phyloP scores from a whole-genome alignment of 2,329 filamentous ascomycete species.

The Elsinoe ampelina region DNA sequence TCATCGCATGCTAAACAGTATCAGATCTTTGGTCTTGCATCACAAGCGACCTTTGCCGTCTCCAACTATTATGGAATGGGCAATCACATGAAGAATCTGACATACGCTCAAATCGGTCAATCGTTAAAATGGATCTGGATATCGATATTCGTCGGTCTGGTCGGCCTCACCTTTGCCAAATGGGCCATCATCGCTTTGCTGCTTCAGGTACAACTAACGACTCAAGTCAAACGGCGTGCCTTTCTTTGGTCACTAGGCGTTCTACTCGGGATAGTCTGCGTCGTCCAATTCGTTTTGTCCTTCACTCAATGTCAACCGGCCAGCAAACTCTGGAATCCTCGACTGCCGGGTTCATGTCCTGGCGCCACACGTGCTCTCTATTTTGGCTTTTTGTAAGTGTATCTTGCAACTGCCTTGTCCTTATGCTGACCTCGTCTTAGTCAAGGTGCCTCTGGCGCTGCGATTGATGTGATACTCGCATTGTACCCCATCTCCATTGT shows the following conservation, averaged over 20 bases:
- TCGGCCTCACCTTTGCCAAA: constrained; percentile 9
- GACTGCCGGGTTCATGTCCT: background rate
- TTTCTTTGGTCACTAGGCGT: constrained; percentile 15
- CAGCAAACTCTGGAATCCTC: background rate
- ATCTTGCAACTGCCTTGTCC: too few relatives aligned
- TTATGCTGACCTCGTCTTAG: background rate
- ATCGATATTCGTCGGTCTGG: constrained; percentile 11
- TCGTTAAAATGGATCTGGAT: constrained; percentile 11
- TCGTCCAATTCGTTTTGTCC: constrained; percentile 13
- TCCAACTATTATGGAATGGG: constrained; percentile 8
- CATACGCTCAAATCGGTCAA: constrained; percentile 2
- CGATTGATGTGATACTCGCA: constrained; percentile 6
- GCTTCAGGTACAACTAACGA: constrained; percentile 5
- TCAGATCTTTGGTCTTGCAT: constrained; percentile 10
- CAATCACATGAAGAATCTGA: constrained; percentile 7
- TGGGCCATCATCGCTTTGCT: constrained; percentile 11
- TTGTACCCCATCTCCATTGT: constrained; percentile 9
- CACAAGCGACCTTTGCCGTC: constrained; percentile 8
- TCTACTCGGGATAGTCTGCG: constrained; percentile 13
- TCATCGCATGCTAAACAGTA: background rate
- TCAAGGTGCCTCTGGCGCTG: constrained; percentile 8
- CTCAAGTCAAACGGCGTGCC: constrained; percentile 14
- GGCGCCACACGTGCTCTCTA: constrained; percentile 3
- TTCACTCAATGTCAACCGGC: constrained; percentile 6
- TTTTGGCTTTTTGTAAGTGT: constrained; percentile 9